phyloP scores from a whole-genome alignment of 1,284 basidiomycete genomes.

The Trichosporon sp. region DNA sequence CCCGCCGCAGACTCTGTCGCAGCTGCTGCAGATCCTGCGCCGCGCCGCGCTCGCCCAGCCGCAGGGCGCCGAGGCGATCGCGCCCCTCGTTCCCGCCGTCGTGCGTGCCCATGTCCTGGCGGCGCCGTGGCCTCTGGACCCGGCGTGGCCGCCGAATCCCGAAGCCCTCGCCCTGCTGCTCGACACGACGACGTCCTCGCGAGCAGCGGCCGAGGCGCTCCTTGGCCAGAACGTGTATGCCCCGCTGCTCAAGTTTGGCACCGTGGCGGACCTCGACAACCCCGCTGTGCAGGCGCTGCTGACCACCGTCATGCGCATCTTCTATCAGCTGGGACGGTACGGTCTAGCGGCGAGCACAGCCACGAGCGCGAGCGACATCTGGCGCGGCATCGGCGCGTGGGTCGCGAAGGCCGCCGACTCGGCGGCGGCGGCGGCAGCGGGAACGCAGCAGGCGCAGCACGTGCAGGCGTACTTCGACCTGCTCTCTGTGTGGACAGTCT shows the following conservation, averaged over 20 bases:
- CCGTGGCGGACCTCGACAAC: constrained; percentile 50
- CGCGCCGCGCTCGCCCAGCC: constrained; percentile 60
- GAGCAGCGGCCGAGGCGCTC: constrained; percentile 62
- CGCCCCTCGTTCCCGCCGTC: constrained; percentile 56
- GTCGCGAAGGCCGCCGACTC: constrained; percentile 7
- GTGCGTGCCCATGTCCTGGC: constrained; percentile 47
- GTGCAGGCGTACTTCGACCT: constrained; percentile 53
- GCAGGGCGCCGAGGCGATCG: constrained; percentile 57
- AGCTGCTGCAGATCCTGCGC: constrained; percentile 62
- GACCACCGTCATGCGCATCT: constrained; percentile 61
- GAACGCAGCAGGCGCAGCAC: too few relatives aligned
- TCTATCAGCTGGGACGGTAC: constrained; percentile 65
- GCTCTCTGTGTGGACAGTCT: constrained; percentile 69
- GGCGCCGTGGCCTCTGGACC: constrained; percentile 41
- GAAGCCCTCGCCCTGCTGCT: constrained; percentile 57
- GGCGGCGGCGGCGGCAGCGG: not conserved
- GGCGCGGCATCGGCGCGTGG: constrained; percentile 33
- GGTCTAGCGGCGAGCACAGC: constrained; percentile 60
- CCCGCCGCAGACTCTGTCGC: constrained; percentile 34
- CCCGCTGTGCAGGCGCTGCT: constrained; percentile 56
- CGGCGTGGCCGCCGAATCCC: constrained; percentile 54
- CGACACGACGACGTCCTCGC: constrained; percentile 61
- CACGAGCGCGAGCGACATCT: constrained; percentile 38
- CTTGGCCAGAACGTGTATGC: constrained; percentile 55
- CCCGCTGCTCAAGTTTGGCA: constrained; percentile 69